A percentile compares a stretch with the other conserved stretches of the same genome.
phyloP scores from a whole-genome alignment of 768 basidiomycete genomes.

The Mycena haematopus region DNA sequence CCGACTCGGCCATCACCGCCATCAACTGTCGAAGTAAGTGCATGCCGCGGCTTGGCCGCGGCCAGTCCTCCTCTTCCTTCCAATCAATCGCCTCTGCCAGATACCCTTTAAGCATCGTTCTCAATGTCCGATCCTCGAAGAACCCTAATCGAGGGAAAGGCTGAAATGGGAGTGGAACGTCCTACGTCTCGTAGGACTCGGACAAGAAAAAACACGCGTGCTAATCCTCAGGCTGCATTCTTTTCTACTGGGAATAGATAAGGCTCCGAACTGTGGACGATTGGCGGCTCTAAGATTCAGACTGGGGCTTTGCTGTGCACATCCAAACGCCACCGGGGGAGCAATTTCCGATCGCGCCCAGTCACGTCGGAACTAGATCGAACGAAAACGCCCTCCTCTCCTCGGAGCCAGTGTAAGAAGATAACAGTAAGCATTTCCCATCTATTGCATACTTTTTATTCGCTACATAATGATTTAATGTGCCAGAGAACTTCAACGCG shows the following conservation, averaged over 20 bases:
- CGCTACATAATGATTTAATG: slow-evolving; percentile 16
- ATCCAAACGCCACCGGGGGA: slow-evolving; percentile 17
- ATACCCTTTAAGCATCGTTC: no score
- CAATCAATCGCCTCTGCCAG: no score
- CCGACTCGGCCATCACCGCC: no score
- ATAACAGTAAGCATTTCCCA: neutral
- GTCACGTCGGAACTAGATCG: neutral
- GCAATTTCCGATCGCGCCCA: slow-evolving; percentile 5
- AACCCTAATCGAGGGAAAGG: no score
- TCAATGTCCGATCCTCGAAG: no score
- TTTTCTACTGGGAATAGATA: neutral
- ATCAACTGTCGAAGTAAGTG: no score
- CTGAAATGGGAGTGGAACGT: no score
- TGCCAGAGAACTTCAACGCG: neutral
- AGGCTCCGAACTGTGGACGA: neutral
- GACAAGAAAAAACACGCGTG: no score
- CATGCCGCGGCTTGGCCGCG: no score
- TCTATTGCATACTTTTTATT: slow-evolving; percentile 1
- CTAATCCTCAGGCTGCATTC: neutral
- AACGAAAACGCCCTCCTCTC: neutral
- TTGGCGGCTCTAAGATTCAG: neutral
- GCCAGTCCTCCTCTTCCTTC: no score
- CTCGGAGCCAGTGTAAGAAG: neutral
- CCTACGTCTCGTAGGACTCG: no score
- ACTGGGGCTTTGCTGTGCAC: slow-evolving; percentile 15